A percentile compares a stretch with the other conserved stretches of the same genome.
Evolutionary conservation across 2,329 filamentous ascomycete species (phyloP).

Genomic region (Ophiocordyceps camponoti-saundersi): DNA sequence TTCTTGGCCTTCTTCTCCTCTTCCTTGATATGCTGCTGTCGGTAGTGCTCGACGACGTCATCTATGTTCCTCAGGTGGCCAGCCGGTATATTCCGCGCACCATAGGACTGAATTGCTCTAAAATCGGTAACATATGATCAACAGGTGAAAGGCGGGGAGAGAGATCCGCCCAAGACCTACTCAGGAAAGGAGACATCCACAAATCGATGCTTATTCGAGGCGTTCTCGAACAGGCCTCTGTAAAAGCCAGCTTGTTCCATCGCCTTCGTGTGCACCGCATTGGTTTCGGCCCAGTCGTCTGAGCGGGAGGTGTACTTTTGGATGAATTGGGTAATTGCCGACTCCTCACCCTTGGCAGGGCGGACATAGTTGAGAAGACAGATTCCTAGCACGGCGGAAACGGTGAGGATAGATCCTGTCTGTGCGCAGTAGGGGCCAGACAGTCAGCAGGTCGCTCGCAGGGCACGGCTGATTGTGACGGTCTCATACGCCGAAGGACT

Average conservation of each 20-base stretch:
- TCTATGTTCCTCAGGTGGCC: slow-evolving; percentile 37
- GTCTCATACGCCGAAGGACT: slow-evolving; percentile 38
- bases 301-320: slow-evolving; percentile 27
- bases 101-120: slow-evolving; percentile 33
- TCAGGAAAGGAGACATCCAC: slow-evolving; percentile 39
- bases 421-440: slow-evolving; percentile 9
- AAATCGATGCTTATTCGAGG: slow-evolving; percentile 22
- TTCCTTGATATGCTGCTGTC: slow-evolving; percentile 32
- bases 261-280: slow-evolving; percentile 31
- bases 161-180: slow-evolving; percentile 22
- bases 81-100: slow-evolving; percentile 34
- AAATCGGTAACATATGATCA: background rate
- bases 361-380: slow-evolving; percentile 30
- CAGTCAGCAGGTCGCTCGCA: background rate
- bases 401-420: slow-evolving; percentile 29
- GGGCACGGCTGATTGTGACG: background rate
- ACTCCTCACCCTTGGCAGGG: slow-evolving; percentile 32
- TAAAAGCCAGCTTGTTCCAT: slow-evolving; percentile 40
- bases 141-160: background rate
- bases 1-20: slow-evolving; percentile 37
- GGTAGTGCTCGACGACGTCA: slow-evolving; percentile 39
- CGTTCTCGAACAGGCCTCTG: slow-evolving; percentile 34
- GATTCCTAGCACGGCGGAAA: slow-evolving; percentile 25
- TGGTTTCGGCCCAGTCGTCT: slow-evolving; percentile 33
- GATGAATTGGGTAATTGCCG: slow-evolving; percentile 27